Evolutionary conservation across 306 rosid species (phyloP), one percentile per base, ranked within the genome.

Genomic region (Canavalia gladiata): DNA sequence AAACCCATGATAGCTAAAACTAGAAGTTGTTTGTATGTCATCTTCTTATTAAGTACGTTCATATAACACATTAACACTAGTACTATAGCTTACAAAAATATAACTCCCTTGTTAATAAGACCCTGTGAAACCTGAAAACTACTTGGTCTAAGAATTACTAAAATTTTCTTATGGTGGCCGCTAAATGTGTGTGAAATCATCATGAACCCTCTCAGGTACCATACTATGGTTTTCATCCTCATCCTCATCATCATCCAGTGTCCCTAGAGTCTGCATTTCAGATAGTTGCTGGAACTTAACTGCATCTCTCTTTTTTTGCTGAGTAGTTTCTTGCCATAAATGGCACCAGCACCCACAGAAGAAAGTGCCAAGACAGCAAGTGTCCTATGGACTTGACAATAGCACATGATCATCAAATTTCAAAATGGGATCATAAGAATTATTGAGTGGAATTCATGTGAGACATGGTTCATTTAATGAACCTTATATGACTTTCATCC

Each of bases 331-430:
- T 80, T 84, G 18, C 59, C 76, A 85, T 85, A 85, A 6, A 81
- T 70, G 43, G 77, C 83, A 77, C 80, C 83, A 37, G 39, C 83
- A 55, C 83, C 85, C 18, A 77, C 76, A 5, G 76, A 84, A 35
- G 70, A 69, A 60, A 80, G 6, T 35, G 63, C 82, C 75, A 80
- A 70, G 10, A 80, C 30, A 54, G 31, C 47, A 34, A 43, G 49
- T 45, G 75, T 75, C 30, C 13, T 74, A 79, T 80, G 87, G 41
- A 33, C 28, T 59, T 42, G 68, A 35, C 62, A 41, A 60, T 60
- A 31, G 10, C 45, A 70, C 57, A 76, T 68, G 8, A 33, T 47
- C 35, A 54, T 47, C 59, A 37, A 4, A 43, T 72, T 39, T 49
- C 29, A 33, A 72, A 46, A 33, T 25, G 39, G 25, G 12, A 39